A percentile compares a stretch with the other conserved stretches of the same genome.
These are phyloP conservation scores for Elsinoe arachidis DNA, from an alignment of 2,329 filamentous ascomycete species.

Conservation along the genomic window DNA sequence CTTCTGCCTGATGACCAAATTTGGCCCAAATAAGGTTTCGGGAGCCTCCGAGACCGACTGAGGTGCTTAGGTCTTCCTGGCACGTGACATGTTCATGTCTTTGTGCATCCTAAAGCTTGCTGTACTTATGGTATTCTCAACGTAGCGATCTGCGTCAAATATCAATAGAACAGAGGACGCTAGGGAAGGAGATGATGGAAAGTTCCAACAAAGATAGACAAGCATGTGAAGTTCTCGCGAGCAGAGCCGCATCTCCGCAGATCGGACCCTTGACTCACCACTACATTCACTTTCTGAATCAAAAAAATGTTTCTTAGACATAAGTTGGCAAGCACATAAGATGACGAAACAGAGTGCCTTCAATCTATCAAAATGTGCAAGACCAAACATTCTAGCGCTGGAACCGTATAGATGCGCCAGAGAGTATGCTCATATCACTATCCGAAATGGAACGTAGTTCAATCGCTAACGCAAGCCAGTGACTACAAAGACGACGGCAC, in stretches of 20 bases:
- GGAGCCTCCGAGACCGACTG: no score
- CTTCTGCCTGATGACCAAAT: conserved; percentile 6
- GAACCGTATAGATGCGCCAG: conserved; percentile 47
- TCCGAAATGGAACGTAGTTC: neutral
- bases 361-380: conserved; percentile 42
- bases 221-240: no score
- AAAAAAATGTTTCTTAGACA: neutral
- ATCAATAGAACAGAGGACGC: no score
- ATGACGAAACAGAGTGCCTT: conserved; percentile 27
- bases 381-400: conserved; percentile 45
- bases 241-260: neutral
- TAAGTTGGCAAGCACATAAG: neutral
- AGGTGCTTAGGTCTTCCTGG: no score
- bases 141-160: no score
- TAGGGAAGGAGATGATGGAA: no score
- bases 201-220: no score
- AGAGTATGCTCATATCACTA: conserved; percentile 35
- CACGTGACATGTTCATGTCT: no score
- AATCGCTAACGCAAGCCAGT: conserved; percentile 26
- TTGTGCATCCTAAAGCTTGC: no score
- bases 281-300: neutral
- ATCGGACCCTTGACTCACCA: conserved; percentile 8
- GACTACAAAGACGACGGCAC: conserved; percentile 98
- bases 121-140: no score
- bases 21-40: conserved; percentile 1